Evolutionary conservation across 495 filamentous ascomycete genomes (phyloP).

Genomic region (Aspergillus conjunctus): DNA sequence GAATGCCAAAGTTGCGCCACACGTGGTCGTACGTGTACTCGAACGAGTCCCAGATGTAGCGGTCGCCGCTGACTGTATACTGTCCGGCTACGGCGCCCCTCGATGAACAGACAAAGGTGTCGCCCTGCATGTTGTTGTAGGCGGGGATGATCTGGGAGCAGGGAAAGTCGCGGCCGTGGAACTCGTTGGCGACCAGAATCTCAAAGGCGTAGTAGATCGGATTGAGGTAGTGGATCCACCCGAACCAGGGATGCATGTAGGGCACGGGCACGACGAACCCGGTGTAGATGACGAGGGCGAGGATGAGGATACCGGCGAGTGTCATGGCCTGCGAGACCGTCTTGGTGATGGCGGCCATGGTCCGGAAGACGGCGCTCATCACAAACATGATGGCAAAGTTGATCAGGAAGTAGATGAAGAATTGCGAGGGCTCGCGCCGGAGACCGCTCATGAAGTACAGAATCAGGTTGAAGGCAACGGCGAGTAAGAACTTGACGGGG

Average conservation of each 20-base stretch:
- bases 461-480: constrained; percentile 49
- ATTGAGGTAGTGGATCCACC: constrained; percentile 47
- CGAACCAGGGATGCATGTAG: constrained; percentile 51
- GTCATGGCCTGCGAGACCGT: constrained; percentile 47
- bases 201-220: constrained; percentile 46
- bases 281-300: constrained; percentile 45
- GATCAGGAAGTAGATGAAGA: constrained; percentile 62
- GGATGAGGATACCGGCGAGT: constrained; percentile 42
- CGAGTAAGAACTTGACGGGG: constrained; percentile 49
- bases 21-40: constrained; percentile 55
- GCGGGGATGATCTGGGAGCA: constrained; percentile 44
- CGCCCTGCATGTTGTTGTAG: constrained; percentile 36
- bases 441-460: constrained; percentile 61
- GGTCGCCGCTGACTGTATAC: constrained; percentile 48
- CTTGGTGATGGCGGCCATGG: constrained; percentile 41
- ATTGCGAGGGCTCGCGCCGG: constrained; percentile 44
- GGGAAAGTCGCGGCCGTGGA: constrained; percentile 51
- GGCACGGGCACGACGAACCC: constrained; percentile 45
- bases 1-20: constrained; percentile 66
- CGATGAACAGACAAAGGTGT: constrained; percentile 47
- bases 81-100: constrained; percentile 55
- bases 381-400: constrained; percentile 49
- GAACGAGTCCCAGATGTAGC: constrained; percentile 55
- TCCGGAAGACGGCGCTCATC: constrained; percentile 53
- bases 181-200: constrained; percentile 53